These are phyloP conservation scores for Protomyces pachydermus DNA, from an alignment of 1,139 yeast species.

Conservation along the genomic window DNA sequence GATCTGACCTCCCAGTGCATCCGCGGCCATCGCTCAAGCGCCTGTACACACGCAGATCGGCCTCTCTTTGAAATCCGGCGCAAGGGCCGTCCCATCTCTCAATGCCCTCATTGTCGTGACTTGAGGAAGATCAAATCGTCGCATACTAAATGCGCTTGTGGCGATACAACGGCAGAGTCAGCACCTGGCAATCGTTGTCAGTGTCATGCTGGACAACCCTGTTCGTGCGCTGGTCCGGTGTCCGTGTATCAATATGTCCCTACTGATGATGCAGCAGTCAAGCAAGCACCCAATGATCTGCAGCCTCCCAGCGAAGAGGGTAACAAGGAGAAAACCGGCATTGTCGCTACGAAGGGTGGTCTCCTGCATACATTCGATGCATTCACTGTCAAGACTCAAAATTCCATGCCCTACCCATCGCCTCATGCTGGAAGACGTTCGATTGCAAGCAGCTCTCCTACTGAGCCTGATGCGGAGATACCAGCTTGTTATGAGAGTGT, in stretches of 20 bases:
- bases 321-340: neutral
- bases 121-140: conserved; percentile 19
- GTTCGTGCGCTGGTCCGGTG: conserved; percentile 23
- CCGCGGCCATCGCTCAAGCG: conserved; percentile 64
- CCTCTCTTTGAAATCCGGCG: conserved; percentile 82
- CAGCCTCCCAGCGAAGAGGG: neutral
- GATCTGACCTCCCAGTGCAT: conserved; percentile 8
- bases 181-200: conserved; percentile 1
- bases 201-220: conserved; percentile 20
- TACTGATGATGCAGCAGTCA: neutral
- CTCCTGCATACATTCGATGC: neutral
- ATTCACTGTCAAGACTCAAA: conserved; percentile 1
- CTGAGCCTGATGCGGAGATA: neutral
- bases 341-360: neutral
- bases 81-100: conserved; percentile 66
- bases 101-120: conserved; percentile 32
- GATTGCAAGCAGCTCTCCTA: neutral
- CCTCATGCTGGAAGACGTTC: neutral
- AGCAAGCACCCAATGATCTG: neutral
- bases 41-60: conserved; percentile 74
- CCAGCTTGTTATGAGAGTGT: neutral
- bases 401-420: conserved; percentile 3
- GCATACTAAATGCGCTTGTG: conserved; percentile 73
- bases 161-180: conserved; percentile 35
- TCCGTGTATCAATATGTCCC: conserved; percentile 19